Evolutionary conservation across 2,329 filamentous ascomycete species (phyloP), one percentile per base, ranked within the genome.

Genomic region (Chrysosporium keratinophilum): DNA sequence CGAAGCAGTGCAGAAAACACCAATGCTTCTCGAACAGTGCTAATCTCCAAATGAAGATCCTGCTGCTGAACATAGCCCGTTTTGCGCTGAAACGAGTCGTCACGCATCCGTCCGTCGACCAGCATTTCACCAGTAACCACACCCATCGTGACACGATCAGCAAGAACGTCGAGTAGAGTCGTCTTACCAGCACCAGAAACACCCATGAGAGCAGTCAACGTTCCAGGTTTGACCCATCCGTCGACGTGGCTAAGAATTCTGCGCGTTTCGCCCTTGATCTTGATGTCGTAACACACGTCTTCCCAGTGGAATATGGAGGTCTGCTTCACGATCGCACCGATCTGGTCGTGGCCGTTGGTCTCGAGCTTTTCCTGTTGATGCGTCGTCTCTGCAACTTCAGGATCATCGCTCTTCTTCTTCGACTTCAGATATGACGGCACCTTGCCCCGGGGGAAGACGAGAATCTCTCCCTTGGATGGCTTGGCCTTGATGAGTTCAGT

Each of bases 131-230:
- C 90, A 5, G 80, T 82, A 46, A 95, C 87, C 15, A 95, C 84
- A 70, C 90, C 90, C 82, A 93, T 91, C 0, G 87, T 89, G 10
- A 85, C 85, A 66, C 90, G 84, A 56, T 86, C 87, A 44, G 90
- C 90, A 59, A 96, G 76, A 35, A 87, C 87, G 69, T 95, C 87
- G 33, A 96, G 74, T 28, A 96, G 78, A 0, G 90, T 95, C 0
- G 90, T 96, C 70, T 96, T 96, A 55, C 90, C 90, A n/a, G 90
- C 90, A 60, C 90, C 89, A 33, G 85, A 89, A 6, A 90, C 87
- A 71, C 88, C 78, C 89, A 95, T 95, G 2, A 95, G 76, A 39
- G 88, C 89, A 11, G 89, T 95, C 52, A 95, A 69, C 14, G 88
- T 95, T 56, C 90, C 90, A 2, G 90, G 90, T 70, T 94, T 93